Percentiles rank a stretch among this genome's conserved stretches.
Evolutionary conservation across 1,139 yeast genomes (phyloP).

Genomic region (Pichia sp.): DNA sequence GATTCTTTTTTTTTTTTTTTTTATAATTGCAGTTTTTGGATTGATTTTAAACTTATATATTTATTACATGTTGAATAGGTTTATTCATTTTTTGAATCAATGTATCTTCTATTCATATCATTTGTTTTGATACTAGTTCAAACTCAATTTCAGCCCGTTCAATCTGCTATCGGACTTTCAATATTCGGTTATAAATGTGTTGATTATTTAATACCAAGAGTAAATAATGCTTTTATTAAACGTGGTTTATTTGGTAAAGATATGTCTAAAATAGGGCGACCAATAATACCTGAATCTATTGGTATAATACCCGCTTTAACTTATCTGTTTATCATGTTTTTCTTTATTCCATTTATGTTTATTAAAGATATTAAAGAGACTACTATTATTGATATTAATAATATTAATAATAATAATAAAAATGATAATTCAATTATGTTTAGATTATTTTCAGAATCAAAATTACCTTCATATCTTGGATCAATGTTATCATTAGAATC

Average conservation of each 20-base stretch:
- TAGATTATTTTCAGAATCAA: slow-evolving; percentile 31
- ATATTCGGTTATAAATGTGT: slow-evolving; percentile 61
- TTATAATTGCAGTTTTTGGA: too few relatives aligned
- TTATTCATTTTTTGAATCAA: too few relatives aligned
- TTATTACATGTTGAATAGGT: too few relatives aligned
- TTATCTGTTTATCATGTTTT: slow-evolving; percentile 72
- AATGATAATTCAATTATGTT: not conserved
- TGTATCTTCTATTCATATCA: too few relatives aligned
- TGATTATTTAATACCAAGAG: slow-evolving; percentile 56
- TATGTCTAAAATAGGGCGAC: slow-evolving; percentile 62
- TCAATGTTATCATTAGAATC: slow-evolving; percentile 80
- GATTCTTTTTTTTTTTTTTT: too few relatives aligned
- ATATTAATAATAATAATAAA: too few relatives aligned
- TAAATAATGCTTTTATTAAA: slow-evolving; percentile 59
- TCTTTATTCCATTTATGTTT: slow-evolving; percentile 85
- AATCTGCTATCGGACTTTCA: slow-evolving; percentile 47
- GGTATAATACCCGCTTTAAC: slow-evolving; percentile 84
- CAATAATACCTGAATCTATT: slow-evolving; percentile 81
- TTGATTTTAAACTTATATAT: too few relatives aligned
- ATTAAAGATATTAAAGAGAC: slow-evolving; percentile 69
- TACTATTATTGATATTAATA: too few relatives aligned
- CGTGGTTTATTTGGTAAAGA: slow-evolving; percentile 85
- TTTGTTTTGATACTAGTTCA: slow-evolving; percentile 1
- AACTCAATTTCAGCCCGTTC: slow-evolving; percentile 32
- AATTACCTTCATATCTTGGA: slow-evolving; percentile 78